Percentiles rank a stretch among this genome's conserved stretches.
Conservation (phyloP, 2,329 filamentous ascomycete genomes). For the Metarhizium humberi region DNA sequence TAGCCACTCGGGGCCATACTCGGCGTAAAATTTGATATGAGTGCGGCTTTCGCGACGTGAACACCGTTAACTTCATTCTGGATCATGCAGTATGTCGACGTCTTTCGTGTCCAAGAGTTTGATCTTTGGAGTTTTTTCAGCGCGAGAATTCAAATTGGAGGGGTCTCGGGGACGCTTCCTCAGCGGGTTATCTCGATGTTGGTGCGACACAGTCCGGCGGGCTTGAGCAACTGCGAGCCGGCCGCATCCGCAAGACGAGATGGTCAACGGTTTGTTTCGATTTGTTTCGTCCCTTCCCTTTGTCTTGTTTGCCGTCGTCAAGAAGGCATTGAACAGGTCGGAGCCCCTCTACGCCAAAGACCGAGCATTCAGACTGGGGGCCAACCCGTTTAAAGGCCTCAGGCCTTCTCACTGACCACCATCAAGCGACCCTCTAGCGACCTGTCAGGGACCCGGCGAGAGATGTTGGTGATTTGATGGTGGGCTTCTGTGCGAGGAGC, state of each 20-base stretch:
- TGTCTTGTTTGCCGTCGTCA: not conserved
- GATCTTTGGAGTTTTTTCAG: not conserved
- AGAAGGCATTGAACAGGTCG: not conserved
- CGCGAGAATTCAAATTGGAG: not conserved
- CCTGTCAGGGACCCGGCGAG: slow-evolving; percentile 7
- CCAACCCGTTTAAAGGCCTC: slow-evolving; percentile 4
- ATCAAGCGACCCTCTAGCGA: not conserved
- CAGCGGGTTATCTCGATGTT: not conserved
- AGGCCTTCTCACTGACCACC: not conserved
- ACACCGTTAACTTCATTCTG: slow-evolving; percentile 3
- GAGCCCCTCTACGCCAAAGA: not conserved
- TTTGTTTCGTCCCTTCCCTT: not conserved
- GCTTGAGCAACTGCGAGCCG: not conserved
- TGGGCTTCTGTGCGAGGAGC: slow-evolving; percentile 6
- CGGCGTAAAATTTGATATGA: slow-evolving; percentile 49
- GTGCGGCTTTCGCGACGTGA: slow-evolving; percentile 6
- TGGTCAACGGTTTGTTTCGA: not conserved
- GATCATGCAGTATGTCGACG: not conserved
- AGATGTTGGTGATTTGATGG: slow-evolving; percentile 5
- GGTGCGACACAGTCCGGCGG: not conserved
- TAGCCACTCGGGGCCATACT: slow-evolving; percentile 41
- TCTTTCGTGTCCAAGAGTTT: not conserved
- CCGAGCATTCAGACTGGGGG: slow-evolving; percentile 11
- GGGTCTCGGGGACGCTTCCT: not conserved
- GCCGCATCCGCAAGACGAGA: not conserved